Conservation (phyloP, 2,329 filamentous ascomycete genomes). For the Neocucurbitaria cava region DNA sequence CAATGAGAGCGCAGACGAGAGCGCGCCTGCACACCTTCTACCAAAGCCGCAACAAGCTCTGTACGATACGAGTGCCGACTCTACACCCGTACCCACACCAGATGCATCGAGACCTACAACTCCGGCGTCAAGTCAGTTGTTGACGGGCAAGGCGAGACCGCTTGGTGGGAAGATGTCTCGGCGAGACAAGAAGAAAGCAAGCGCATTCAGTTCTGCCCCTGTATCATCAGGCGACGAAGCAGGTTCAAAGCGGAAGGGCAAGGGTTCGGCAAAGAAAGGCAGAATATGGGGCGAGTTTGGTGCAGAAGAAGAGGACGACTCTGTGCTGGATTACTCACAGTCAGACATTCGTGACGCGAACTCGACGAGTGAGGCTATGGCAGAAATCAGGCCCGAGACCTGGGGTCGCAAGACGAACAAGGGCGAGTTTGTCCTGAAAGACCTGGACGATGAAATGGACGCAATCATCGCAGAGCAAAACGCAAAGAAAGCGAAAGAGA, state of each 20-base stretch:
- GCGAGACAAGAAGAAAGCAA: constrained; percentile 74
- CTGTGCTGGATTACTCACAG: constrained; percentile 89
- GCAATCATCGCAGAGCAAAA: constrained; percentile 85
- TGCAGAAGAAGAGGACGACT: constrained; percentile 79
- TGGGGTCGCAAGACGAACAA: constrained; percentile 87
- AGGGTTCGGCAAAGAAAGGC: constrained; percentile 76
- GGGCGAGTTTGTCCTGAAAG: constrained; percentile 92
- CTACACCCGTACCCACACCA: constrained; percentile 73
- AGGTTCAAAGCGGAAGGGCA: constrained; percentile 63
- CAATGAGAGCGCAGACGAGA: constrained; percentile 57
- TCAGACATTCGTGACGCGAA: constrained; percentile 58
- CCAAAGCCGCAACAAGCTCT: constrained; percentile 50
- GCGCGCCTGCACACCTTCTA: constrained; percentile 61
- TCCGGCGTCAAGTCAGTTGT: constrained; percentile 69
- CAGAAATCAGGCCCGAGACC: constrained; percentile 76
- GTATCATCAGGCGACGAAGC: constrained; percentile 86
- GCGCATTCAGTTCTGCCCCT: constrained; percentile 61
- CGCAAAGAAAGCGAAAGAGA: constrained; percentile 53
- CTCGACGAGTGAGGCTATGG: constrained; percentile 66
- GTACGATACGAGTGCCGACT: constrained; percentile 66
- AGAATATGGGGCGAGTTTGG: constrained; percentile 94
- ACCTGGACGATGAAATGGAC: constrained; percentile 91
- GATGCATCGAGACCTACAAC: constrained; percentile 81
- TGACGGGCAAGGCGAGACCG: constrained; percentile 77
- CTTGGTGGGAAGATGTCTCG: constrained; percentile 76